A percentile compares a stretch with the other conserved stretches of the same genome.
These are phyloP conservation scores for Aspergillus homomorphus DNA, from an alignment of 495 filamentous ascomycete genomes.

Conservation along the genomic window DNA sequence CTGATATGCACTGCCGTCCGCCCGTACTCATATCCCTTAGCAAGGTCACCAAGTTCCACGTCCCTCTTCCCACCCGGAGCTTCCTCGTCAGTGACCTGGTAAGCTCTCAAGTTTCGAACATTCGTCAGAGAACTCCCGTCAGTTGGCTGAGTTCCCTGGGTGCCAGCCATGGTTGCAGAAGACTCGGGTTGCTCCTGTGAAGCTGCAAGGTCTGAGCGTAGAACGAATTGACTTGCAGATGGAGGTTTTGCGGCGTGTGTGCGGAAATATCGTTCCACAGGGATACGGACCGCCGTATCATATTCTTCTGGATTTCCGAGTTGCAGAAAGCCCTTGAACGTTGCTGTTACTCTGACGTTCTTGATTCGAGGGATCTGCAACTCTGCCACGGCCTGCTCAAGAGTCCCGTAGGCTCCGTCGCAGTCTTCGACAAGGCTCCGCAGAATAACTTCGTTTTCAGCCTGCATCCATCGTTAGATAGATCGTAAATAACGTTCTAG, in stretches of 20 bases:
- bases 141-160: constrained; percentile 28
- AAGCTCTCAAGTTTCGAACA: constrained; percentile 71
- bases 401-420: constrained; percentile 72
- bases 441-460: constrained; percentile 65
- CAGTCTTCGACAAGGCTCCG: constrained; percentile 59
- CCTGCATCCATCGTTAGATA: constrained; percentile 33
- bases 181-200: constrained; percentile 46
- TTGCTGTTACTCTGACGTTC: constrained; percentile 62
- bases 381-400: constrained; percentile 78
- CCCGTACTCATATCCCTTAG: constrained; percentile 92
- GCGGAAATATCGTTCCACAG: constrained; percentile 85
- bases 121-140: constrained; percentile 49
- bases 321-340: constrained; percentile 75
- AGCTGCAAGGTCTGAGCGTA: constrained; percentile 43
- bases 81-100: constrained; percentile 71
- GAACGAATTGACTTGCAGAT: constrained; percentile 71
- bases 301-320: constrained; percentile 75
- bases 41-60: constrained; percentile 77
- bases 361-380: constrained; percentile 76
- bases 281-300: constrained; percentile 74
- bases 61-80: constrained; percentile 79
- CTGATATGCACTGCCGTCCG: constrained; percentile 86
- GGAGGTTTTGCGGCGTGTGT: constrained; percentile 71
- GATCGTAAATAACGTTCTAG: background rate
- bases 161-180: constrained; percentile 45